phyloP scores from a whole-genome alignment of 352 stramenopile species.

The Phytophthora litchii region DNA sequence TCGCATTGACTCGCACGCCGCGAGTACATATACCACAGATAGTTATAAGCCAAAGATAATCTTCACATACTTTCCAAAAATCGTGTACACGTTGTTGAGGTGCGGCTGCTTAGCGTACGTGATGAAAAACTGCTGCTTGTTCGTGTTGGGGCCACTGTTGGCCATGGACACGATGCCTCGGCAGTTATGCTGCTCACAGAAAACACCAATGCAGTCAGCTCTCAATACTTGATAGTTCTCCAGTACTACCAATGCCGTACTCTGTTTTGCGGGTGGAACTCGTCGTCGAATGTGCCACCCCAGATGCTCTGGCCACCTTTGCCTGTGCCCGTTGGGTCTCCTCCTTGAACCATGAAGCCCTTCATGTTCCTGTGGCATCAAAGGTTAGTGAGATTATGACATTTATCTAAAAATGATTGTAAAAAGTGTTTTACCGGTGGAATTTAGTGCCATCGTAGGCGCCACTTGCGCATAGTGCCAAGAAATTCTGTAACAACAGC shows the following conservation, averaged over 20 bases:
- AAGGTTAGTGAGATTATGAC: neutral
- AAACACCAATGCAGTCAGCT: constrained; percentile 11
- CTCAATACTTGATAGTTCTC: neutral
- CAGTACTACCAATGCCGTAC: constrained; percentile 25
- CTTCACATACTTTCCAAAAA: constrained; percentile 93
- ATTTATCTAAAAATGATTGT: too few species aligned
- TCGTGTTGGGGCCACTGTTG: constrained; percentile 92
- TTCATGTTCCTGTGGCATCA: constrained; percentile 74
- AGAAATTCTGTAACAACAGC: constrained; percentile 91
- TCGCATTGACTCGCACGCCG: constrained; percentile 14
- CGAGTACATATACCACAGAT: constrained; percentile 18
- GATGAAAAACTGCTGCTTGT: constrained; percentile 98
- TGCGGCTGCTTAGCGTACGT: constrained; percentile 96
- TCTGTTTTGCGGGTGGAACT: constrained; percentile 91
- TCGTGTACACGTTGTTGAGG: constrained; percentile 98
- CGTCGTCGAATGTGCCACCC: constrained; percentile 89
- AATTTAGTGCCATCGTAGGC: constrained; percentile 92
- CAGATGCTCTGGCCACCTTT: constrained; percentile 93
- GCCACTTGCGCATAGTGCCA: constrained; percentile 93
- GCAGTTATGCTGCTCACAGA: constrained; percentile 79
- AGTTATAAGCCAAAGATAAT: constrained; percentile 2
- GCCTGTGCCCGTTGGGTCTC: constrained; percentile 90
- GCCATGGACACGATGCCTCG: constrained; percentile 93
- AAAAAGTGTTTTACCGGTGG: constrained; percentile 68
- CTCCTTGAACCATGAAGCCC: constrained; percentile 90